Evolutionary conservation across 768 basidiomycete species (phyloP).

Genomic region (Lyophyllum decastes): DNA sequence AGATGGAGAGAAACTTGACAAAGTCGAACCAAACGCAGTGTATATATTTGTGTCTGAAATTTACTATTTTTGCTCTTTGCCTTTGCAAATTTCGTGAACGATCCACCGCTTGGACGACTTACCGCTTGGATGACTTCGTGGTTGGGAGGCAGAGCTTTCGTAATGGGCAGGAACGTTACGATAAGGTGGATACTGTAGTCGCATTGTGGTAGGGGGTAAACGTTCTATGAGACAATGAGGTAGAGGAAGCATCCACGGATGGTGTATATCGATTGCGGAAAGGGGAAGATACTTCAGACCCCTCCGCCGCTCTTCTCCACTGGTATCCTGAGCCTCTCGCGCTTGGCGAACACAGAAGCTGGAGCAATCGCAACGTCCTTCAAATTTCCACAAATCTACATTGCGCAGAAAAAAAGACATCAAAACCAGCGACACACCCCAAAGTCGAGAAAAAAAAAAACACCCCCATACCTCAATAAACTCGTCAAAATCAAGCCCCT

Average conservation of each 20-base stretch:
- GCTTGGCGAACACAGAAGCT: conserved; percentile 18
- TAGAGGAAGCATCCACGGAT: neutral
- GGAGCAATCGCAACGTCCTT: conserved; percentile 63
- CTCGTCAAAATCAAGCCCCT: conserved; percentile 75
- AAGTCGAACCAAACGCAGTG: no score
- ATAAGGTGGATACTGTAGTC: neutral
- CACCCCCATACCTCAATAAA: conserved; percentile 81
- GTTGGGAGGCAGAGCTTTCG: no score
- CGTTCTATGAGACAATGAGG: neutral
- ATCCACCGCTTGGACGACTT: no score
- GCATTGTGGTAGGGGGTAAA: neutral
- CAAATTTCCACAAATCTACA: conserved; percentile 71
- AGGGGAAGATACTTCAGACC: conserved; percentile 30
- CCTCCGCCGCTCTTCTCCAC: conserved; percentile 60
- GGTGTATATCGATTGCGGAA: neutral
- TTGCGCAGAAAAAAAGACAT: neutral
- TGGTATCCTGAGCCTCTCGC: conserved; percentile 43
- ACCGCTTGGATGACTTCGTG: no score
- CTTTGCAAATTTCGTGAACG: no score
- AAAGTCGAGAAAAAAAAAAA: neutral
- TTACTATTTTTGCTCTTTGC: no score
- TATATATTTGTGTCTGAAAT: no score
- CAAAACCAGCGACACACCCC: neutral
- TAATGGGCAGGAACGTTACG: no score
- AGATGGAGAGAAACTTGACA: no score